Evolutionary conservation across 306 rosid species (phyloP).

Genomic region (Fagus crenata): DNA sequence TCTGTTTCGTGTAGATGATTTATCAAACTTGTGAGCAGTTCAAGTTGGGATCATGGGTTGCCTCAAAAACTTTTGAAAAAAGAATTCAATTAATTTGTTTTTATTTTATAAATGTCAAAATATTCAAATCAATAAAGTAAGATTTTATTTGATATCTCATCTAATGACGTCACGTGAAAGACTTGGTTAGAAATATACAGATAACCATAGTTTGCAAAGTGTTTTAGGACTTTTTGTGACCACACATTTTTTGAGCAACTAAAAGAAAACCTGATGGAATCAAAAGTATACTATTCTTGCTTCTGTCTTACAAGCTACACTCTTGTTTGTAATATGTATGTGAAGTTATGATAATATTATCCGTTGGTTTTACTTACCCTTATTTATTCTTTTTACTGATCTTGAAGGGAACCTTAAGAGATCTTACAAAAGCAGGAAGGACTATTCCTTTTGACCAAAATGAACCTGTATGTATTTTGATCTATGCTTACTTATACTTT

Average conservation of each 20-base stretch:
- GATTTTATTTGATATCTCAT: not conserved
- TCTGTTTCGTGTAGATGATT: not conserved
- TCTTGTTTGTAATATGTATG: not conserved
- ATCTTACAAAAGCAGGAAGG: conserved; percentile 67
- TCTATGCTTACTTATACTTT: not conserved
- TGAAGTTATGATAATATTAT: conserved; percentile 17
- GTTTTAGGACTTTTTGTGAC: too few species aligned
- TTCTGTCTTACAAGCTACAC: too few species aligned
- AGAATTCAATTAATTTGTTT: not conserved
- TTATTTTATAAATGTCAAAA: not conserved
- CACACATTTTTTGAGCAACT: too few species aligned
- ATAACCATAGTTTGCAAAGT: too few species aligned
- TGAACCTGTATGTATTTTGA: conserved; percentile 46
- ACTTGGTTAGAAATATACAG: too few species aligned
- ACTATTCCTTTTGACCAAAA: conserved; percentile 43
- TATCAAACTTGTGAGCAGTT: not conserved
- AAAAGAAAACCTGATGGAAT: too few species aligned
- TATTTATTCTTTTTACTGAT: conserved; percentile 19
- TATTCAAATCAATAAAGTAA: not conserved
- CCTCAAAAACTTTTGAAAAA: too few species aligned
- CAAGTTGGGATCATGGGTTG: too few species aligned
- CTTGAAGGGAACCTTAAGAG: conserved; percentile 77
- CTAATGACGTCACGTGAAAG: too few species aligned
- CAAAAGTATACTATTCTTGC: too few species aligned
- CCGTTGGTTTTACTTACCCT: conserved; percentile 23